Conservation (phyloP, 768 basidiomycete genomes). For the Rossbeevera mucosa region DNA sequence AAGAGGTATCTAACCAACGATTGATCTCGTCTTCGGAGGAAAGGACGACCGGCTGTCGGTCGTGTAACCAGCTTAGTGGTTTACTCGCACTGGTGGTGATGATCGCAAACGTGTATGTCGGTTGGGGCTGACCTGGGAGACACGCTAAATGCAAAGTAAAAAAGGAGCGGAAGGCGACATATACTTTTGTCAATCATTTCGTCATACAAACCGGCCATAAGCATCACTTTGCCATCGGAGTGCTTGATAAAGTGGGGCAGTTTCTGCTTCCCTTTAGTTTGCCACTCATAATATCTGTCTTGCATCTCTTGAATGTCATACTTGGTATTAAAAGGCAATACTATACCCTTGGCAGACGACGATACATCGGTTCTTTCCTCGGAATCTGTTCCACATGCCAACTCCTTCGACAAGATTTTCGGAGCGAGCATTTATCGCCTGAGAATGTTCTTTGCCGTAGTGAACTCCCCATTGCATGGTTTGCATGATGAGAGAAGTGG, state of each 20-base stretch:
- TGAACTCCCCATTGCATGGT: slow-evolving; percentile 92
- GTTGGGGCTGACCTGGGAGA: slow-evolving; percentile 45
- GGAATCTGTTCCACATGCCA: slow-evolving; percentile 83
- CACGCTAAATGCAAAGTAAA: not conserved
- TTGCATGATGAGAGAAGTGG: slow-evolving; percentile 51
- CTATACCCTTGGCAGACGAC: slow-evolving; percentile 72
- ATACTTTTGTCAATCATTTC: slow-evolving; percentile 61
- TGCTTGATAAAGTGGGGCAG: slow-evolving; percentile 79
- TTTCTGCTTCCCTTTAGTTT: slow-evolving; percentile 74
- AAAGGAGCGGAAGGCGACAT: not conserved
- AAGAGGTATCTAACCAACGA: slow-evolving; percentile 77
- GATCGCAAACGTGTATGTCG: slow-evolving; percentile 81
- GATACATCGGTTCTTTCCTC: slow-evolving; percentile 80
- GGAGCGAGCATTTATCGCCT: slow-evolving; percentile 86
- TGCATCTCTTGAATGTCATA: not conserved
- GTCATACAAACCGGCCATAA: slow-evolving; percentile 89
- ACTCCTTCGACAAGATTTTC: slow-evolving; percentile 74
- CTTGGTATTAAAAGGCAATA: not conserved
- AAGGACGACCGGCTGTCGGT: slow-evolving; percentile 83
- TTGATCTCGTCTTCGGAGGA: slow-evolving; percentile 53
- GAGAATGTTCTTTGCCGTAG: slow-evolving; percentile 59
- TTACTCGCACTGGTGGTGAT: slow-evolving; percentile 77
- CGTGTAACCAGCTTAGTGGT: slow-evolving; percentile 82
- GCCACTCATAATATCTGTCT: slow-evolving; percentile 90
- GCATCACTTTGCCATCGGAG: slow-evolving; percentile 59